These are phyloP conservation scores for Diversispora epigaea DNA, from an alignment of 192 early-diverging fungal species.

Conservation along the genomic window DNA sequence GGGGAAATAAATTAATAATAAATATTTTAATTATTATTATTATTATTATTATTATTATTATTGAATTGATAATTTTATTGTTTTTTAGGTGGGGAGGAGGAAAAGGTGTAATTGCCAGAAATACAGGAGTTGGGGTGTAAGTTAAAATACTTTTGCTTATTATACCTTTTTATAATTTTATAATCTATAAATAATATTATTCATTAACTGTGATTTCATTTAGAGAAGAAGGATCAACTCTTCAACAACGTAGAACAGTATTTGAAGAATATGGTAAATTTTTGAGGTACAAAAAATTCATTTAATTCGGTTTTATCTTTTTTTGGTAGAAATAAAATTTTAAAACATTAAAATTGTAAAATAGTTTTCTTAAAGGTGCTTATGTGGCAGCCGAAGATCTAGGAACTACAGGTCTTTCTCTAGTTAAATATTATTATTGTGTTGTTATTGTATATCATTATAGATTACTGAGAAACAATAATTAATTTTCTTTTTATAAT, in stretches of 20 bases:
- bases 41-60: not conserved
- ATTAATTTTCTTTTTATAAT: not conserved
- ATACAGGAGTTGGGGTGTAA: conserved; percentile 41
- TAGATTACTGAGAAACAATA: not conserved
- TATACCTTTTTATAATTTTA: too few relatives aligned
- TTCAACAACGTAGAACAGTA: conserved; percentile 25
- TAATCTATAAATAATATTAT: not conserved
- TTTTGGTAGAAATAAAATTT: not conserved
- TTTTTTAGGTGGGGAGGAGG: conserved; percentile 48
- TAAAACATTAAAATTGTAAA: not conserved
- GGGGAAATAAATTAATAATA: not conserved
- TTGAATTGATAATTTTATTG: not conserved
- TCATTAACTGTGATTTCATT: not conserved
- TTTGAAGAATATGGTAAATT: conserved; percentile 49
- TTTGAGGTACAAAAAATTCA: conserved; percentile 16
- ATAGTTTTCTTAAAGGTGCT: conserved; percentile 38
- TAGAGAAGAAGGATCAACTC: not conserved
- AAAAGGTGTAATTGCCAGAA: conserved; percentile 46
- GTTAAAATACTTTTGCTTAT: not conserved
- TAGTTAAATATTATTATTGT: not conserved
- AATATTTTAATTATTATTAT: not conserved
- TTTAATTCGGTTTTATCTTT: not conserved
- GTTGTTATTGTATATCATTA: not conserved
- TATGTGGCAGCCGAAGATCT: conserved; percentile 51
- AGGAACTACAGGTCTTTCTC: conserved; percentile 19